Evolutionary conservation across 2,329 filamentous ascomycete species (phyloP), one percentile per base, ranked within the genome.

Genomic region (Pseudocercospora fuligena): DNA sequence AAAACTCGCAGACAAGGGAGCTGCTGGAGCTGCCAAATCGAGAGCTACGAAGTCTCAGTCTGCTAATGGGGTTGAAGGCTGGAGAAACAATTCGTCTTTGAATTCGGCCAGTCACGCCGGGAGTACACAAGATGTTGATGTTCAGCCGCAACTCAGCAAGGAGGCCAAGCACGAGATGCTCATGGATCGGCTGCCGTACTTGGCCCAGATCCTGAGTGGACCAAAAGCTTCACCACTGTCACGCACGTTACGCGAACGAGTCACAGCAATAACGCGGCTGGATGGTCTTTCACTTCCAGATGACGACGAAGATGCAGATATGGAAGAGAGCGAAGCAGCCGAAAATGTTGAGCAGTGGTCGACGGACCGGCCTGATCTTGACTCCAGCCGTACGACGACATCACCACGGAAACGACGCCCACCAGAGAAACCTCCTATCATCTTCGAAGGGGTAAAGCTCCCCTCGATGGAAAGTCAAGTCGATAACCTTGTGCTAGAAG

Each of bases 101-200:
- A 63, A 43, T n/a, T 25, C 69, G 23, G 63, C 33, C 16, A 40
- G 27, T 16, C 1, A n/a, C 9, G 56, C 33, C 36, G 27, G 21
- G 23, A n/a, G 40, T 23, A 60, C 60, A 36, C 25, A 40, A 19
- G 29, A 43, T 36, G 40, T 47, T 12, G 23, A 36, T 11, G 31
- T 63, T 3, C 33, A 40, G 56, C 29, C 61, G 1, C 64, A 65
- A 25, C 46, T 56, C 67, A 74, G 64, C 64, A 70, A 63, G 49
- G 73, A 89, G 3, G 88, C 90, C 3, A 89, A 89, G 40, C 85
- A 85, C 49, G 92, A 94, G 77, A 85, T 95, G 82, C 80, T 97
- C 0, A 86, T 97, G 25, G 92, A 98, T 70, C 89, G 93, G 8
- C 84, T 99, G 0, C 95, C 95, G 0, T 98, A 97, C 78, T 88